These are phyloP conservation scores for Radiomyces spectabilis DNA, from an alignment of 192 early-diverging fungal genomes.

Conservation along the genomic window DNA sequence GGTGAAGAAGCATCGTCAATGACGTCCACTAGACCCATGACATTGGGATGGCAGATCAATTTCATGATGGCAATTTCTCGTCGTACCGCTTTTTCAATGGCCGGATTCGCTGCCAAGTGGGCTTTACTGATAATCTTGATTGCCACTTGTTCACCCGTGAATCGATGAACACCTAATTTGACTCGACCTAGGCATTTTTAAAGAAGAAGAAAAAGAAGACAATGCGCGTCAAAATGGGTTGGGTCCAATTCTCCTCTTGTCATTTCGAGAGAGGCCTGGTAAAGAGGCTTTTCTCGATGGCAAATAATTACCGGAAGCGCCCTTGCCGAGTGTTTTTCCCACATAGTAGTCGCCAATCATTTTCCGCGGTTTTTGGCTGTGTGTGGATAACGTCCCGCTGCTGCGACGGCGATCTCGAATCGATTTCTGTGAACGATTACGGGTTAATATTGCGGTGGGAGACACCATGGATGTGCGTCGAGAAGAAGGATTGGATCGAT, in stretches of 20 bases:
- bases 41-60: constrained; percentile 41
- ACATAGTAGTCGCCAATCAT: constrained; percentile 38
- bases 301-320: constrained; percentile 37
- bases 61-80: constrained; percentile 52
- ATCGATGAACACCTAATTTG: constrained; percentile 36
- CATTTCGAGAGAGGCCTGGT: background rate
- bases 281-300: background rate
- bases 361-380: constrained; percentile 24
- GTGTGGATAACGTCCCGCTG: constrained; percentile 18
- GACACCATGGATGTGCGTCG: constrained; percentile 9
- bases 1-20: constrained; percentile 24
- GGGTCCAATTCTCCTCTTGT: background rate
- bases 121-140: constrained; percentile 48
- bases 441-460: background rate
- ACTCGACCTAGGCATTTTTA: constrained; percentile 30
- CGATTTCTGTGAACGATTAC: constrained; percentile 6
- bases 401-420: constrained; percentile 16
- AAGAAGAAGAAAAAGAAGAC: background rate
- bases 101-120: constrained; percentile 36
- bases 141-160: constrained; percentile 41
- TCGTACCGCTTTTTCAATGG: constrained; percentile 40
- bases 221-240: background rate
- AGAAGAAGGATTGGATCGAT: background rate
- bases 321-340: constrained; percentile 44
- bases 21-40: constrained; percentile 42